A percentile compares a stretch with the other conserved stretches of the same genome.
phyloP scores from a whole-genome alignment of 169 alveolate genomes.

The Cryptosporidium baileyi region DNA sequence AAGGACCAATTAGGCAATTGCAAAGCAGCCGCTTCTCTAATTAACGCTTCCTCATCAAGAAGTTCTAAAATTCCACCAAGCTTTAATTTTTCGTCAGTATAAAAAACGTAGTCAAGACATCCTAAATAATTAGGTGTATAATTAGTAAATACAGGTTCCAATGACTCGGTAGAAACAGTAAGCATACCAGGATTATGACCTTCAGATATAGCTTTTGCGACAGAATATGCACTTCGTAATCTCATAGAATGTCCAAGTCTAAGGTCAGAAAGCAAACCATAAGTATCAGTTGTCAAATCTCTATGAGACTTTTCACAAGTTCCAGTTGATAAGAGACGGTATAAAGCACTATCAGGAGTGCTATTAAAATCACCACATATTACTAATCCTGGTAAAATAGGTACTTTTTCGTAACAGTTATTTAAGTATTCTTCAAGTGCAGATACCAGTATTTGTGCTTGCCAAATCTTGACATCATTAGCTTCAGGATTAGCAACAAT shows the following conservation, averaged over 20 bases:
- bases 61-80: constrained; percentile 75
- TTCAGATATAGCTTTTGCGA: constrained; percentile 70
- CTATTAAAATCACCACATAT: constrained; percentile 80
- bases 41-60: constrained; percentile 72
- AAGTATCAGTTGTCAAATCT: constrained; percentile 74
- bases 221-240: constrained; percentile 77
- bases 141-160: constrained; percentile 81
- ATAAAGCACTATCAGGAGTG: constrained; percentile 81
- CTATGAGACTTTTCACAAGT: constrained; percentile 76
- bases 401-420: constrained; percentile 72
- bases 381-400: constrained; percentile 75
- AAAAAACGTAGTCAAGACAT: constrained; percentile 80
- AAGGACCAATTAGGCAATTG: constrained; percentile 78
- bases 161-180: constrained; percentile 33
- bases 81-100: constrained; percentile 74
- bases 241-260: constrained; percentile 76
- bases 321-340: constrained; percentile 77
- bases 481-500: constrained; percentile 80
- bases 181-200: constrained; percentile 57
- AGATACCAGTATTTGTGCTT: constrained; percentile 78
- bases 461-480: constrained; percentile 81
- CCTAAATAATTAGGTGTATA: constrained; percentile 78
- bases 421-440: constrained; percentile 74
- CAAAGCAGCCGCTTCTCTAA: constrained; percentile 79
- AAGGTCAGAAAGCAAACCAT: constrained; percentile 74